A percentile compares a stretch with the other conserved stretches of the same genome.
Evolutionary conservation across 768 basidiomycete genomes (phyloP).

Genomic region (Nevesoporus exiguus): DNA sequence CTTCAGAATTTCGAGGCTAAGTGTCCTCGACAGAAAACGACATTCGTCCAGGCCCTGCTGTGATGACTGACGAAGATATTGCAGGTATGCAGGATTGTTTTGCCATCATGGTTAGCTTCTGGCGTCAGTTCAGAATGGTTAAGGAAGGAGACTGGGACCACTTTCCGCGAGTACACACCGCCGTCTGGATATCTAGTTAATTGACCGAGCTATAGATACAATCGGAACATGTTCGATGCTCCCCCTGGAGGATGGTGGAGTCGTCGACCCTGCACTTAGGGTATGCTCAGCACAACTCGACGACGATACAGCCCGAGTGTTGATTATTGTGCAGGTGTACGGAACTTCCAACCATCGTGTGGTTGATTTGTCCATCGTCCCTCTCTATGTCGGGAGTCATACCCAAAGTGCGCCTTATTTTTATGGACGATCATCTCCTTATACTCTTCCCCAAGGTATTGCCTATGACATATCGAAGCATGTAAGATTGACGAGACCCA

Average conservation of each 20-base stretch:
- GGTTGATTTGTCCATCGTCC: conserved; percentile 1
- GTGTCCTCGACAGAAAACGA: neutral
- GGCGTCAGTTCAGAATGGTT: neutral
- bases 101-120: neutral
- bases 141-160: neutral
- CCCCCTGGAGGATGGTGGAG: conserved; percentile 1
- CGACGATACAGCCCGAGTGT: neutral
- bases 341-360: neutral
- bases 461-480: neutral
- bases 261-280: neutral
- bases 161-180: neutral
- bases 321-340: neutral
- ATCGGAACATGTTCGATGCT: conserved; percentile 2
- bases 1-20: neutral
- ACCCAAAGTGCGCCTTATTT: neutral
- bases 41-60: neutral
- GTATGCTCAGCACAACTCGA: neutral
- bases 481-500: neutral
- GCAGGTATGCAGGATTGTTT: neutral
- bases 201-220: neutral
- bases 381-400: neutral
- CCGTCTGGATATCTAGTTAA: neutral
- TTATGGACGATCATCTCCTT: neutral
- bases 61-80: neutral
- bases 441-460: neutral